These are phyloP conservation scores for Trichoderma harzianum DNA, from an alignment of 2,329 filamentous ascomycete genomes.

Conservation along the genomic window DNA sequence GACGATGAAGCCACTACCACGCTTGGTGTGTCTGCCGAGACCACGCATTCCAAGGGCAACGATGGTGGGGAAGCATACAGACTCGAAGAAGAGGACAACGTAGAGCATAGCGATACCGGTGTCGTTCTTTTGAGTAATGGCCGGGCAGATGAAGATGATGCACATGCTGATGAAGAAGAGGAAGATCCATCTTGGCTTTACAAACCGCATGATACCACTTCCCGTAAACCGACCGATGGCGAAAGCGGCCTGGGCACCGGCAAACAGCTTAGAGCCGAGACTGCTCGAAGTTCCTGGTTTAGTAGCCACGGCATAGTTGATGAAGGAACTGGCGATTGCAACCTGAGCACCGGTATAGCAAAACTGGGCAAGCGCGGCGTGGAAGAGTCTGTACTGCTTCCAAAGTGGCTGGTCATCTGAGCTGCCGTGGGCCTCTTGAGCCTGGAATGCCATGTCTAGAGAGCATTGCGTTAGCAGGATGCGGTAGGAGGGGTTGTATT, in stretches of 20 bases:
- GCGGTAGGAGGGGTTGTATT: not conserved
- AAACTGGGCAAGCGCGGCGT: slow-evolving; percentile 73
- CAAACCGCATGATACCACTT: slow-evolving; percentile 62
- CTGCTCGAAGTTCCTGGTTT: slow-evolving; percentile 48
- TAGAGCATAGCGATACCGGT: slow-evolving; percentile 60
- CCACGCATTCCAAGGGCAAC: slow-evolving; percentile 74
- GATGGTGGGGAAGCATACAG: slow-evolving; percentile 77
- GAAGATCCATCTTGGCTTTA: slow-evolving; percentile 66
- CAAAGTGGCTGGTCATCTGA: slow-evolving; percentile 59
- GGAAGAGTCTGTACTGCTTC: slow-evolving; percentile 73
- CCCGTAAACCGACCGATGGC: slow-evolving; percentile 70
- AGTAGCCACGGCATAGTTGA: slow-evolving; percentile 67
- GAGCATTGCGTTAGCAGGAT: slow-evolving; percentile 6
- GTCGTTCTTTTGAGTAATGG: slow-evolving; percentile 46
- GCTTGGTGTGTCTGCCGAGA: slow-evolving; percentile 72
- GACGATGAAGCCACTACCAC: slow-evolving; percentile 67
- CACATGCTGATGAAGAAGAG: slow-evolving; percentile 60
- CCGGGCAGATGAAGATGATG: slow-evolving; percentile 58
- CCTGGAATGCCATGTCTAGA: slow-evolving; percentile 62
- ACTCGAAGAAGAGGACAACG: slow-evolving; percentile 73
- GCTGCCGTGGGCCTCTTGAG: slow-evolving; percentile 49
- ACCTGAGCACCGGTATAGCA: slow-evolving; percentile 74
- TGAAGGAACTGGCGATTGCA: slow-evolving; percentile 65
- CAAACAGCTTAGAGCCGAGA: slow-evolving; percentile 63
- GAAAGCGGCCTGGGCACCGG: slow-evolving; percentile 71